Conservation (phyloP, 23 red algal species). For the Agarophyton chilense region DNA sequence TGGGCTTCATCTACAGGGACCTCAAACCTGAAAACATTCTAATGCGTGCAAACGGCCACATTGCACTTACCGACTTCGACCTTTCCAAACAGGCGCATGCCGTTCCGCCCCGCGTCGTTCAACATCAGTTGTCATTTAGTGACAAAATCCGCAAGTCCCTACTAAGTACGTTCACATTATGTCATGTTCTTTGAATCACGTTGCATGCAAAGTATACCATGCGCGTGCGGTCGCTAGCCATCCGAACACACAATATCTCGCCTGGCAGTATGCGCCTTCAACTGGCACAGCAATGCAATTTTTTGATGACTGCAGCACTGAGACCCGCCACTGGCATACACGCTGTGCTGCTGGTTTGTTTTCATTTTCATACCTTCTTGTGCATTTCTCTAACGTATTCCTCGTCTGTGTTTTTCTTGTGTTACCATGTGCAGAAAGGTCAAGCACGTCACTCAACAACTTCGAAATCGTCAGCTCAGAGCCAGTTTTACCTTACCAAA, state of each 20-base stretch:
- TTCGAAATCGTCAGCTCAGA: conserved; percentile 86
- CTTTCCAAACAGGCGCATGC: conserved; percentile 84
- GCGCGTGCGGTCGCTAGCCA: no score
- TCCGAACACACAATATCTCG: background rate
- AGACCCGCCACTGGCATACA: no score
- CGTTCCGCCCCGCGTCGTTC: conserved; percentile 68
- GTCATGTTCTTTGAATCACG: background rate
- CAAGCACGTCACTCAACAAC: conserved; percentile 54
- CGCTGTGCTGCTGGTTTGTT: no score
- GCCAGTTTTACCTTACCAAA: conserved; percentile 78
- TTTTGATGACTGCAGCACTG: background rate
- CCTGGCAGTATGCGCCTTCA: background rate
- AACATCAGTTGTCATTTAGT: conserved; percentile 59
- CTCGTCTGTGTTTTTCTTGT: background rate
- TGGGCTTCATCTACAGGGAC: conserved; percentile 92
- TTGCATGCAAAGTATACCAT: no score
- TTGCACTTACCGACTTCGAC: conserved; percentile 87
- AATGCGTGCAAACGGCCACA: conserved; percentile 79
- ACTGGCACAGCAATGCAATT: conserved; percentile 13
- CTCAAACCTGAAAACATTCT: conserved; percentile 93
- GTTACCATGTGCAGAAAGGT: background rate
- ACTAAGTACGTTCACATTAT: conserved; percentile 17
- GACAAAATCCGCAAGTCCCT: conserved; percentile 73
- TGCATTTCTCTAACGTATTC: background rate
- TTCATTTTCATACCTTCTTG: background rate